Conservation (phyloP, 805 yeast species). For the Cyberlindnera japonica region DNA sequence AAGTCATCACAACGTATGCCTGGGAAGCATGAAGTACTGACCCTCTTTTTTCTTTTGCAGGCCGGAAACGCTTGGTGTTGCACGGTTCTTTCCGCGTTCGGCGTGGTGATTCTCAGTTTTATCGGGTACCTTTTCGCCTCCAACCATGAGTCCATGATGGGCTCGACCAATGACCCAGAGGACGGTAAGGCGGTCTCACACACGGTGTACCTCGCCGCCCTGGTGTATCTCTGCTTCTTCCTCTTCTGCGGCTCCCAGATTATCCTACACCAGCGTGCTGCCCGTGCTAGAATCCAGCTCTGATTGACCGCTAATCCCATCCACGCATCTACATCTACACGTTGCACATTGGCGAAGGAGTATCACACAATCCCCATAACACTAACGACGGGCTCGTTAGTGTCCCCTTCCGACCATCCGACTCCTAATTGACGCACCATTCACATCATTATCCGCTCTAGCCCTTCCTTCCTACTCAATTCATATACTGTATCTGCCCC, state of each 20-base stretch:
- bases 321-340: neutral
- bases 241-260: conserved; percentile 90
- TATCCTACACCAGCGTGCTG: conserved; percentile 50
- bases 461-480: too few species aligned
- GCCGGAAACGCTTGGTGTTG: conserved; percentile 93
- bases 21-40: neutral
- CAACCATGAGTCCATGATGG: conserved; percentile 89
- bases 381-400: too few species aligned
- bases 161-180: conserved; percentile 84
- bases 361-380: too few species aligned
- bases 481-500: too few species aligned
- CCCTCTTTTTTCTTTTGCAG: conserved; percentile 34
- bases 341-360: too few species aligned
- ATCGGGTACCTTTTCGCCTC: conserved; percentile 77
- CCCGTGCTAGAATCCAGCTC: conserved; percentile 16
- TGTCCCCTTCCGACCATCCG: too few species aligned
- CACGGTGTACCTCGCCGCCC: conserved; percentile 86
- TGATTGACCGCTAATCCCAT: neutral
- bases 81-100: conserved; percentile 89
- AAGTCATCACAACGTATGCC: conserved; percentile 21
- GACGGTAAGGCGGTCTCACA: conserved; percentile 92
- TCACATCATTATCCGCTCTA: too few species aligned
- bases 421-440: too few species aligned
- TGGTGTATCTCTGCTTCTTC: conserved; percentile 76
- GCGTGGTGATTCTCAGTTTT: conserved; percentile 79